Percentiles rank a stretch among this genome's conserved stretches.
These are phyloP conservation scores for Collybiopsis confluens DNA, from an alignment of 768 basidiomycete genomes.

Conservation along the genomic window DNA sequence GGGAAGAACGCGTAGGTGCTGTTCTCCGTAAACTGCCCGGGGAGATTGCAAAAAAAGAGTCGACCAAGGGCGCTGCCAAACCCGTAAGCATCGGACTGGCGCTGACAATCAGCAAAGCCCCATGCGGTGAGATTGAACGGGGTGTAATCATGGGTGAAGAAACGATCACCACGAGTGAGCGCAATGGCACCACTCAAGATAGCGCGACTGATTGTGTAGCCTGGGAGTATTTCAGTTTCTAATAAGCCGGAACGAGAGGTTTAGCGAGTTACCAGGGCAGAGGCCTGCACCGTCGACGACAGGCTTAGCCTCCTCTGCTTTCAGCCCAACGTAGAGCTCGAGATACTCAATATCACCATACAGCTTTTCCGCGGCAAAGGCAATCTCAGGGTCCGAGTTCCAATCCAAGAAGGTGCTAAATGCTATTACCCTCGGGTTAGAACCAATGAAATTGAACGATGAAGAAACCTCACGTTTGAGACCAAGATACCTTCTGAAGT, in stretches of 20 bases:
- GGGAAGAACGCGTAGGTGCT: constrained; percentile 85
- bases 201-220: constrained; percentile 80
- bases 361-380: constrained; percentile 68
- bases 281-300: constrained; percentile 76
- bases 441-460: background rate
- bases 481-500: constrained; percentile 79
- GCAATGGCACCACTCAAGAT: constrained; percentile 86
- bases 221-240: too few species aligned
- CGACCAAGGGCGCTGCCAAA: constrained; percentile 66
- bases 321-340: constrained; percentile 78
- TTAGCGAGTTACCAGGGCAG: constrained; percentile 78
- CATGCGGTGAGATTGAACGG: constrained; percentile 78
- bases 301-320: constrained; percentile 75
- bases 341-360: constrained; percentile 74
- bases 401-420: constrained; percentile 74
- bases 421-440: constrained; percentile 44
- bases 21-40: constrained; percentile 62
- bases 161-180: constrained; percentile 80
- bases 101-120: constrained; percentile 82
- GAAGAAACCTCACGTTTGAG: constrained; percentile 50
- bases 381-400: constrained; percentile 71
- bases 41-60: constrained; percentile 70
- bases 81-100: constrained; percentile 64
- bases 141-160: constrained; percentile 79
- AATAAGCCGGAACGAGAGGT: too few species aligned